A percentile compares a stretch with the other conserved stretches of the same genome.
Evolutionary conservation across 164 flowering plant genomes (phyloP).

Genomic region (Saururus chinensis): DNA sequence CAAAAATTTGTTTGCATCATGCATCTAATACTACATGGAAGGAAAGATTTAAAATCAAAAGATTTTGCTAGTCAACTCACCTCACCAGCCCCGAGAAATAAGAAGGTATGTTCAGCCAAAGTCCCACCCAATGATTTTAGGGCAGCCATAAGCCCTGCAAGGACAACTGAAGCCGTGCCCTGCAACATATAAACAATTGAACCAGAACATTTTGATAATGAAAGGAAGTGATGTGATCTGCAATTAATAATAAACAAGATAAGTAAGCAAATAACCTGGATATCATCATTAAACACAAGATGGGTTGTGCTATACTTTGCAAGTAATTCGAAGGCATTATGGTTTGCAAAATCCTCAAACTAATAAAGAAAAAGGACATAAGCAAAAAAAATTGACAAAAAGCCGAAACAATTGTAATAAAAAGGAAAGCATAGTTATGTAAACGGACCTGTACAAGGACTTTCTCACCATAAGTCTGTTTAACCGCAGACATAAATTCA

Average conservation of each 20-base stretch:
- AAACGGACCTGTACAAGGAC: conserved; percentile 66
- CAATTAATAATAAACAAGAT: not conserved
- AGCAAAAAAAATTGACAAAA: not conserved
- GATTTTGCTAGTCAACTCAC: conserved; percentile 15
- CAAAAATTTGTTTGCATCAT: not conserved
- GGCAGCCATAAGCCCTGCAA: conserved; percentile 74
- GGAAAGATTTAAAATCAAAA: not conserved
- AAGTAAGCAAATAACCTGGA: conserved; percentile 47
- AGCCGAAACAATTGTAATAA: not conserved
- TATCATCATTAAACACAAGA: conserved; percentile 91
- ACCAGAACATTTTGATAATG: not conserved
- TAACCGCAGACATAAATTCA: conserved; percentile 83
- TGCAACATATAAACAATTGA: conserved; percentile 14
- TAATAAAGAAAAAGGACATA: conserved; percentile 16
- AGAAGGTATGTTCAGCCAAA: conserved; percentile 69
- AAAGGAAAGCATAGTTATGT: not conserved
- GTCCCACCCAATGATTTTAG: conserved; percentile 51
- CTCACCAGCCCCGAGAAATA: conserved; percentile 97
- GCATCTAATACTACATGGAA: not conserved
- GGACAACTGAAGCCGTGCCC: conserved; percentile 96
- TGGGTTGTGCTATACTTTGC: conserved; percentile 58
- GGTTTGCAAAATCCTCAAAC: conserved; percentile 97
- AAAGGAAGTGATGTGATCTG: not conserved
- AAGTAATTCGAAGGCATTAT: conserved; percentile 75
- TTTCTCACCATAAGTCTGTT: conserved; percentile 87